Evolutionary conservation across 352 stramenopile species (phyloP).

Genomic region (Detonula confervacea): DNA sequence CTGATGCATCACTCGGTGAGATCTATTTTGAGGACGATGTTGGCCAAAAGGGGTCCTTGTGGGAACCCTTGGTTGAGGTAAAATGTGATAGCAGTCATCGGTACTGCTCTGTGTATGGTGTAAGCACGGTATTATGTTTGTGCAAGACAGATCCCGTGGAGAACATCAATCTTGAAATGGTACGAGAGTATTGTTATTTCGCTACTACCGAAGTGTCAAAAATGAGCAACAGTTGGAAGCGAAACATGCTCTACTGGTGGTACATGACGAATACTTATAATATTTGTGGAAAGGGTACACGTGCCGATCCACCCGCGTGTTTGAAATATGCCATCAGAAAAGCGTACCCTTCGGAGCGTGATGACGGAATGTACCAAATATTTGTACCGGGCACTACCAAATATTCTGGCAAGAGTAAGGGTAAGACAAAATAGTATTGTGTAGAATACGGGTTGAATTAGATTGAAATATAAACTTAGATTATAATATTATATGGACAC

Average conservation of each 20-base stretch:
- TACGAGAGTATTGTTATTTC: conserved; percentile 10
- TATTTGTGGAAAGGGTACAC: conserved; percentile 8
- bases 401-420: too few relatives aligned
- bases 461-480: too few relatives aligned
- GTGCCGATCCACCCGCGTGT: conserved; percentile 3
- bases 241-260: conserved; percentile 22
- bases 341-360: background rate
- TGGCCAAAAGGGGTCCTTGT: too few relatives aligned
- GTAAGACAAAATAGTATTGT: too few relatives aligned
- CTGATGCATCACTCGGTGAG: too few relatives aligned
- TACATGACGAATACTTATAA: conserved; percentile 13
- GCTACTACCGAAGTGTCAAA: conserved; percentile 3
- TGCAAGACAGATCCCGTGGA: background rate
- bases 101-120: background rate
- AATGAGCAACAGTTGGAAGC: conserved; percentile 9
- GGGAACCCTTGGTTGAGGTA: background rate
- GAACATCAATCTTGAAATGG: background rate
- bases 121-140: conserved; percentile 5
- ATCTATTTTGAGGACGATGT: too few relatives aligned
- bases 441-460: too few relatives aligned
- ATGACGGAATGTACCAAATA: conserved; percentile 1
- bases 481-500: background rate
- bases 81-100: background rate
- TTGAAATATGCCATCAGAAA: background rate
- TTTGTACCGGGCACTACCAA: background rate